phyloP scores from a whole-genome alignment of 768 basidiomycete genomes.

The Amanita polypyramis region DNA sequence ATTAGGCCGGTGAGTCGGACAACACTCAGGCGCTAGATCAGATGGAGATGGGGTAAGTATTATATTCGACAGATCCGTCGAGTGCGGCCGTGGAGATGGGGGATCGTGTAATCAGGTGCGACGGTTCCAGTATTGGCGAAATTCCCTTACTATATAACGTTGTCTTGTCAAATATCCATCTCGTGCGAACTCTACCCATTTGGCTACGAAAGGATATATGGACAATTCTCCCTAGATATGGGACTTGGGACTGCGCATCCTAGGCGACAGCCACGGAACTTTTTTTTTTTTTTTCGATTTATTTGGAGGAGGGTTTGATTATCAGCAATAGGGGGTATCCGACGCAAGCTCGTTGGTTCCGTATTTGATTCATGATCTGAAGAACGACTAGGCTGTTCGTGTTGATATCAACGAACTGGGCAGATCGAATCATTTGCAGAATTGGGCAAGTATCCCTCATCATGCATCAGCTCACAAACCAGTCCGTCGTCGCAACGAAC shows the following conservation, averaged over 20 bases:
- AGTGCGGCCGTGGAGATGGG: constrained; percentile 30
- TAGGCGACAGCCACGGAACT: constrained; percentile 73
- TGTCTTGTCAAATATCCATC: too few relatives aligned
- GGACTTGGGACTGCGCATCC: too few relatives aligned
- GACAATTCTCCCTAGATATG: constrained; percentile 32
- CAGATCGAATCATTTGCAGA: constrained; percentile 50
- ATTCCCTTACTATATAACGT: too few relatives aligned
- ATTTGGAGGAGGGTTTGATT: constrained; percentile 72
- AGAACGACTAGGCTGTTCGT: constrained; percentile 61
- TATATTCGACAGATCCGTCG: constrained; percentile 19
- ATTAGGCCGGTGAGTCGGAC: constrained; percentile 70
- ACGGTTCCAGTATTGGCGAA: too few relatives aligned
- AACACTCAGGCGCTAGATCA: constrained; percentile 77
- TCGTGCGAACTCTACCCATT: too few relatives aligned
- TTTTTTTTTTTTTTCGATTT: constrained; percentile 69
- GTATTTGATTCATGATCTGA: constrained; percentile 33
- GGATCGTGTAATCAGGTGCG: constrained; percentile 13
- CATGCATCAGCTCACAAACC: too few relatives aligned
- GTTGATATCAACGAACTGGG: constrained; percentile 83
- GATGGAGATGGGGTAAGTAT: constrained; percentile 81
- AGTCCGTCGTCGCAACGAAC: too few relatives aligned
- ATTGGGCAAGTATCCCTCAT: too few relatives aligned
- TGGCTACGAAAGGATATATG: constrained; percentile 3
- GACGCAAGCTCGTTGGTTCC: constrained; percentile 50
- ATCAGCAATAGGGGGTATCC: constrained; percentile 71